Base-by-base conservation (phyloP, 2,329 filamentous ascomycete species). In the Colletotrichum truncatum region DNA sequence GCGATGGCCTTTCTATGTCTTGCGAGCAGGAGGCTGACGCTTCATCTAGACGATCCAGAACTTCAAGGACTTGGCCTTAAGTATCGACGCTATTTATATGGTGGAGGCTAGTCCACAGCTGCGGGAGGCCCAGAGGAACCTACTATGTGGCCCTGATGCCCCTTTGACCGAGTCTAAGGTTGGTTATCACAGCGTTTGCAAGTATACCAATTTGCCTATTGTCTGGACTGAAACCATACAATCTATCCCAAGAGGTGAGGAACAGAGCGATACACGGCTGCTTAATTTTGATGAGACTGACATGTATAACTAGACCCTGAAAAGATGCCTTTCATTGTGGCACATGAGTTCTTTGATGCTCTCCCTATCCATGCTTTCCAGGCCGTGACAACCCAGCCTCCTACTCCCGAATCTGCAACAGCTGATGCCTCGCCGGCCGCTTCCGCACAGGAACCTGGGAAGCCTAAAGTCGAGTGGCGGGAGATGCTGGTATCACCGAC, bases 261-360 rank as follows among this genome's bases (percentile, higher is more conserved):
- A n/a, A n/a, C 74, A 46, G 49, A 34, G 12, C 2, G 4, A 14
- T 4, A 7, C 34, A 18, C 14, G 12, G 10, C 28, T 34, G 8
- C 10, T 12, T 7, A 21, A 18, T 43, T 6, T 43, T 43, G 18
- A 21, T 12, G 43, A 3, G 12, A 18, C 39, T 25, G 39, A 18
- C 9, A 32, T 25, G 18, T 21, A 11, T 43, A 8, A 25, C 53
- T 70, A 90, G 89, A 87, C 66, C 79, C 88, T 21, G 84, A 86
- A 66, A 92, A 91, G 74, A 92, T 90, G 21, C 95, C 96, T 1
- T 97, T 98, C 77, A 97, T 99, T 66, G 88, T 98, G 51, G 96
- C 96, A 4, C 96, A 99, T 76, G 96, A 99, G 76, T 98, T 99
- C 84, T 99, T 99, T 80, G 96, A 99, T 72, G 96, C 96, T 3